Base-by-base conservation (phyloP, 129 eudicot species). In the Escallonia herrerae region DNA sequence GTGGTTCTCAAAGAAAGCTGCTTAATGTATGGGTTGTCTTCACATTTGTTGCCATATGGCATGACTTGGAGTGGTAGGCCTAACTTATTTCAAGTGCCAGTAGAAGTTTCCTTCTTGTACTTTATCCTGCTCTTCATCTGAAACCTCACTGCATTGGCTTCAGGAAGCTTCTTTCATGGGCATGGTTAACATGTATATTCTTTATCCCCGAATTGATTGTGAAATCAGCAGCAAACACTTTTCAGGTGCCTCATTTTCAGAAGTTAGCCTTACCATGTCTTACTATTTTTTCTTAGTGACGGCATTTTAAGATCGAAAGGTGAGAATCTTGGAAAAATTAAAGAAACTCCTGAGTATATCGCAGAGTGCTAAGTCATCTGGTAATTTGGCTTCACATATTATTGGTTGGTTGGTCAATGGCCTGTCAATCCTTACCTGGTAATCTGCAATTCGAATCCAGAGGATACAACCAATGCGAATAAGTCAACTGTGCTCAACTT, bases 121-220 rank as follows among this genome's bases (percentile, higher is more conserved):
- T 5, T 12, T 56, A 4, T 54, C 43, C 15, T 54, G 40, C 65
- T 66, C 64, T 12, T 38, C 22, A 7, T 68, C 65, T 76, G 54
- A 67, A 2, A 56, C 48, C 54, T 63, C 42, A 58, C 58, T 64
- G 38, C 47, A 72, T 38, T 46, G 65, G 67, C 41, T 86, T 37
- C 82, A 93, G 99, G 99, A 93, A 89, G 70, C 99, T 93, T 93
- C 87, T 93, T 56, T 93, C 96, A 50, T 93, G 99, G 96, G 99
- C 99, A 58, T 93, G 99, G 99, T 89, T 93, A 79, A 93, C 99
- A n/a, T 93, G 98, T 72, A 68, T 88, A 72, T 93, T 93, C 71
- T 93, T 93, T 73, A 75, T 93, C 50, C 99, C 99, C 13, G 99
- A 93, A 77, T 83, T 93, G 83, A 58, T 93, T 40, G 79, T 93